These are phyloP conservation scores for Fraxinus ornus DNA, from an alignment of 305 asterid species.

Conservation along the genomic window DNA sequence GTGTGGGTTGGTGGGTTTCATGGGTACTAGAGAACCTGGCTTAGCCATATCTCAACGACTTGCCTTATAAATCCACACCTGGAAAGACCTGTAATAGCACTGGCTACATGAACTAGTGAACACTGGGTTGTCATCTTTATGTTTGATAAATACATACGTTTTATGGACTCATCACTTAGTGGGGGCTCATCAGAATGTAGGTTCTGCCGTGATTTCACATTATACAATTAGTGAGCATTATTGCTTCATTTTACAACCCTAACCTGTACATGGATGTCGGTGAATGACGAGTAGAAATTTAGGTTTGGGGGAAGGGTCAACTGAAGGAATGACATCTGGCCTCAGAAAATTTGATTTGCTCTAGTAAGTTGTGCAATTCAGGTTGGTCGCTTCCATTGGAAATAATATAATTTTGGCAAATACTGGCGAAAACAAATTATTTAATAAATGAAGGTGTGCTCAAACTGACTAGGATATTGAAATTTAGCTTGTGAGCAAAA, in stretches of 20 bases:
- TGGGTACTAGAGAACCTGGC: background rate
- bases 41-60: background rate
- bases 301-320: constrained; percentile 4
- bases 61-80: background rate
- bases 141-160: background rate
- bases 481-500: background rate
- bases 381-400: background rate
- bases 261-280: constrained; percentile 7
- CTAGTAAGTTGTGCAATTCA: constrained; percentile 8
- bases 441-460: background rate
- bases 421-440: background rate
- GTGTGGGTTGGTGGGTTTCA: background rate
- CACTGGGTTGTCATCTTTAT: background rate
- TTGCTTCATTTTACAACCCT: constrained; percentile 11
- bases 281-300: background rate
- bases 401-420: background rate
- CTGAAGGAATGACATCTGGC: background rate
- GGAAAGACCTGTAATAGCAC: constrained; percentile 3
- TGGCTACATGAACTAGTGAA: background rate
- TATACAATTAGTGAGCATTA: constrained; percentile 10
- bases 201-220: constrained; percentile 15
- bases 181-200: background rate
- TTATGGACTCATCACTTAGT: background rate
- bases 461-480: background rate
- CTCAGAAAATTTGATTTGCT: constrained; percentile 7